A percentile compares a stretch with the other conserved stretches of the same genome.
Evolutionary conservation across 768 basidiomycete genomes (phyloP).

Genomic region (Suillus spraguei): DNA sequence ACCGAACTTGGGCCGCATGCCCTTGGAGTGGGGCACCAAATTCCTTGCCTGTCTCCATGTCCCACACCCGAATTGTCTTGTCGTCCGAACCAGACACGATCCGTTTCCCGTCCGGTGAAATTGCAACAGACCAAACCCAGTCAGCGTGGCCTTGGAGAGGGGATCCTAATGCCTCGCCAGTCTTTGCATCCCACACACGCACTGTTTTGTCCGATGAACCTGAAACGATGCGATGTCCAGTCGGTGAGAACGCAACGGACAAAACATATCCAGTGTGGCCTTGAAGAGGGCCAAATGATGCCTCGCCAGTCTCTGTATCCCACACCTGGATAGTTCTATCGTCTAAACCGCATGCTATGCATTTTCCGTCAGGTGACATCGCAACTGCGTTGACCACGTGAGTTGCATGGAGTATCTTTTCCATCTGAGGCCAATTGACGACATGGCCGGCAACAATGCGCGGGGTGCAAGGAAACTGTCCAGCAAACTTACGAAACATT

Average conservation of each 20-base stretch:
- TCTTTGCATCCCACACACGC: conserved; percentile 9
- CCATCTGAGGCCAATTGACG: conserved; percentile 6
- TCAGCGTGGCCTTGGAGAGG: conserved; percentile 12
- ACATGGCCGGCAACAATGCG: conserved; percentile 1
- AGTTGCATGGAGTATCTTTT: too few species aligned
- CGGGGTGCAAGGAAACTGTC: not conserved
- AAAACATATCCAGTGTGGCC: not conserved
- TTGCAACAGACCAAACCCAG: not conserved
- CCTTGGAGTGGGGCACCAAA: not conserved
- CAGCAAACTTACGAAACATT: conserved; percentile 18
- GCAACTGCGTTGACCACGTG: too few species aligned
- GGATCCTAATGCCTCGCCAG: conserved; percentile 20
- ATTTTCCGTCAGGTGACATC: not conserved
- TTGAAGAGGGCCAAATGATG: not conserved
- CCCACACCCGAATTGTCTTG: conserved; percentile 15
- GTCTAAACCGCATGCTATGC: conserved; percentile 11
- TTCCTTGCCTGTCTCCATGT: not conserved
- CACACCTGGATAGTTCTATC: conserved; percentile 13
- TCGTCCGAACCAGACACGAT: not conserved
- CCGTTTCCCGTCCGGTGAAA: not conserved
- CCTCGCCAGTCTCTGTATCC: conserved; percentile 6
- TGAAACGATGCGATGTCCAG: conserved; percentile 31
- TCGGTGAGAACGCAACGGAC: conserved; percentile 27
- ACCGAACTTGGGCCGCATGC: not conserved
- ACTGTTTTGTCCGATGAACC: conserved; percentile 6